These are phyloP conservation scores for Ascochyta pisi DNA, from an alignment of 2,329 filamentous ascomycete species.

Conservation along the genomic window DNA sequence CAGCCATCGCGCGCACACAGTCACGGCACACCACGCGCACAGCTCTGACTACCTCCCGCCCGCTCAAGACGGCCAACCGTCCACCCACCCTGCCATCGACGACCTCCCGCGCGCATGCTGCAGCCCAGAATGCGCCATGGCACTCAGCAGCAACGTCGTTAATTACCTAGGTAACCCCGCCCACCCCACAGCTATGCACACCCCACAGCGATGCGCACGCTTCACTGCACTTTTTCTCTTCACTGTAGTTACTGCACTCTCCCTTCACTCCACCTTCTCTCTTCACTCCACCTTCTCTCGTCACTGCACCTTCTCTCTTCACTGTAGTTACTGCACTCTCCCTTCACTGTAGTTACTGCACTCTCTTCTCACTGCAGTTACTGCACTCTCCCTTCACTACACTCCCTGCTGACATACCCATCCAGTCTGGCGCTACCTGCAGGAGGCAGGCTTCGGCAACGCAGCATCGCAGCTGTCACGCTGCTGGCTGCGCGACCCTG, in stretches of 20 bases:
- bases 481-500: conserved; percentile 68
- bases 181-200: conserved; percentile 4
- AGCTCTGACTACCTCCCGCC: background rate
- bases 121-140: conserved; percentile 50
- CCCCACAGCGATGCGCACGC: background rate
- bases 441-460: conserved; percentile 59
- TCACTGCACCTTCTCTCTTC: no score
- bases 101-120: conserved; percentile 10
- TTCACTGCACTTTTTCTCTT: no score
- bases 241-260: no score
- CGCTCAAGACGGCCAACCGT: no score
- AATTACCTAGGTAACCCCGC: conserved; percentile 62
- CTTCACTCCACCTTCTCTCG: no score
- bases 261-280: no score
- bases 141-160: conserved; percentile 65
- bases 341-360: no score
- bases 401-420: background rate
- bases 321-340: no score
- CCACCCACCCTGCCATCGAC: background rate
- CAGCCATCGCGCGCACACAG: no score
- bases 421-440: conserved; percentile 66
- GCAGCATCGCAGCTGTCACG: conserved; percentile 66
- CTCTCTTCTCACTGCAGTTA: no score
- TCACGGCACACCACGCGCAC: background rate
- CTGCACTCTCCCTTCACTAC: no score